These are phyloP conservation scores for Sordariomycetes sp. DNA, from an alignment of 2,329 filamentous ascomycete genomes.

Conservation along the genomic window DNA sequence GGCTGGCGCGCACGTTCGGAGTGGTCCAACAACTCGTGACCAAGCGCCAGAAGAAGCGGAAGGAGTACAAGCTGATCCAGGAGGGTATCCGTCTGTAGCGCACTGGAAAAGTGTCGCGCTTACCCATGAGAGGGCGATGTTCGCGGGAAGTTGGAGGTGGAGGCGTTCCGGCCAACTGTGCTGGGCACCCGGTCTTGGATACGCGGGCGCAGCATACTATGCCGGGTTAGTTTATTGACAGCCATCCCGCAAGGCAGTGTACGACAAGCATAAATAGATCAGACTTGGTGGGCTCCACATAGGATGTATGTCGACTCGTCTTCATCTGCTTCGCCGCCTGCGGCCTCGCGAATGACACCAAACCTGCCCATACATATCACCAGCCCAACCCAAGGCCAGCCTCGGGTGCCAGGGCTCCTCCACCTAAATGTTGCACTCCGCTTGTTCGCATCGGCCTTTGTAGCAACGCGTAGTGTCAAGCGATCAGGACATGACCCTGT, in stretches of 20 bases:
- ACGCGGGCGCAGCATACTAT: neutral
- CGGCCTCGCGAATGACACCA: neutral
- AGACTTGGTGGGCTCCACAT: neutral
- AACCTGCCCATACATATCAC: neutral
- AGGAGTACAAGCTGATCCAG: slow-evolving; percentile 72
- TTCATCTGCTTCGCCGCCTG: neutral
- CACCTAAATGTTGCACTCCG: neutral
- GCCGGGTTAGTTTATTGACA: neutral
- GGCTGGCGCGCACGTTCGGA: slow-evolving; percentile 55
- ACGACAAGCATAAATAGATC: neutral
- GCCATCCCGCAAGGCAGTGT: neutral
- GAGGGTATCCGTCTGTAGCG: slow-evolving; percentile 29
- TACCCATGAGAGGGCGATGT: neutral
- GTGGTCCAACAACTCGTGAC: slow-evolving; percentile 42
- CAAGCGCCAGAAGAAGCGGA: slow-evolving; percentile 59
- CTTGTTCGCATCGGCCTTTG: neutral
- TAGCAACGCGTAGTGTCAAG: neutral
- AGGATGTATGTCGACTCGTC: neutral
- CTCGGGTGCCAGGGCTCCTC: neutral
- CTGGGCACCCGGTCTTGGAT: neutral
- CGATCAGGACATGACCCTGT: neutral
- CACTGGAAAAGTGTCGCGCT: neutral
- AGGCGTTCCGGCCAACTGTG: neutral
- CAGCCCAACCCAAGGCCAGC: no score
- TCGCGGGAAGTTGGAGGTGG: neutral